Evolutionary conservation across 1,139 yeast species (phyloP).

Genomic region (Candida sojae): DNA sequence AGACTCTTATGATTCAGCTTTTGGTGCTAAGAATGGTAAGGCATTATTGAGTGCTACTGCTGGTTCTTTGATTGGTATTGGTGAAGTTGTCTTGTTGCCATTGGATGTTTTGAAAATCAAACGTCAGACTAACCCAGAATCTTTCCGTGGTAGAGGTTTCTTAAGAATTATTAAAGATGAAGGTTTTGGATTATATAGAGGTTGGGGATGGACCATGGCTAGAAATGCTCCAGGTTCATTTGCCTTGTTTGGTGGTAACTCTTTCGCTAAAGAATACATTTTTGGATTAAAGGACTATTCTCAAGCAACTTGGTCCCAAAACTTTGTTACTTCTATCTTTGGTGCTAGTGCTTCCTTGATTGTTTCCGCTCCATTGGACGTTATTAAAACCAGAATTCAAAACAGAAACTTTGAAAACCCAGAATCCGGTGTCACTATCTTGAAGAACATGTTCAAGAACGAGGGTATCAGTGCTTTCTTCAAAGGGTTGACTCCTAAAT

Average conservation of each 20-base stretch:
- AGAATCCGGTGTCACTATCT: constrained; percentile 87
- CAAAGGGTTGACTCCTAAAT: constrained; percentile 95
- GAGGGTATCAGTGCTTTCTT: constrained; percentile 92
- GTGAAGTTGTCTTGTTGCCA: constrained; percentile 94
- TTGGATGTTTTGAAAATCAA: constrained; percentile 95
- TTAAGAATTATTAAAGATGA: constrained; percentile 82
- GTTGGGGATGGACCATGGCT: constrained; percentile 99
- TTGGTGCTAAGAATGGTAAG: constrained; percentile 95
- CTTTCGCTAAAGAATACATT: constrained; percentile 96
- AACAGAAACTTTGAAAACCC: constrained; percentile 95
- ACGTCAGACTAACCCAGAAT: constrained; percentile 98
- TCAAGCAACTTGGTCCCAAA: constrained; percentile 91
- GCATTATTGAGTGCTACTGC: constrained; percentile 97
- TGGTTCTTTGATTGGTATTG: constrained; percentile 95
- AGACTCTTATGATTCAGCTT: constrained; percentile 65
- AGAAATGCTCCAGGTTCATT: constrained; percentile 99
- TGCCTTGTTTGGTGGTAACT: constrained; percentile 97
- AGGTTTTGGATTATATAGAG: constrained; percentile 91
- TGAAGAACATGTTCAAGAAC: constrained; percentile 88
- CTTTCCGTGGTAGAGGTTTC: constrained; percentile 97
- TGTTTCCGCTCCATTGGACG: constrained; percentile 97
- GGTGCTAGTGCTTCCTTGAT: constrained; percentile 98
- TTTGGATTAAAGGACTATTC: constrained; percentile 85
- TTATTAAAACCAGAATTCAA: constrained; percentile 97
- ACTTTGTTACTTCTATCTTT: constrained; percentile 91